Base-by-base conservation (phyloP, 2,329 filamentous ascomycete genomes). In the Elsinoe perseae region DNA sequence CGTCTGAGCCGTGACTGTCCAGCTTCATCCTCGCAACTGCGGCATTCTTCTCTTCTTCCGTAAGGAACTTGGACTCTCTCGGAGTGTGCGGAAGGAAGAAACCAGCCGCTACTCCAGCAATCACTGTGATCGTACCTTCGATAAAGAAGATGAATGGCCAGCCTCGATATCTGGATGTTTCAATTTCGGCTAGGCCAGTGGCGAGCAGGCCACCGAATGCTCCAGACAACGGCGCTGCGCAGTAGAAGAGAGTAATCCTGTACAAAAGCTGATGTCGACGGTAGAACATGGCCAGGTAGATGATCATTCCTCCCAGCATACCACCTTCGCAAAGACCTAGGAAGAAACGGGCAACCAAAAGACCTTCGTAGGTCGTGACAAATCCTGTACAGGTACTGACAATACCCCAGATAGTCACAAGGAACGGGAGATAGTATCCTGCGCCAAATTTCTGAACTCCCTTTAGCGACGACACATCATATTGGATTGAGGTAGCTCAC, bases 101-200 rank as follows among this genome's bases (percentile, higher is more conserved):
- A 66, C 75, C 85, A 1, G 80, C 75, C 2, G 80, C 62, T 3
- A 77, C 64, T 0, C 79, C 78, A 1, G 81, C 73, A 4, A 79
- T 55, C 2, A 84, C 66, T 7, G 78, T 80, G 1, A 83, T 81
- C 2, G 80, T 66, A 4, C 82, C 83, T 67, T 86, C 82, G 18
- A 70, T 65, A 60, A 68, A 66, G 62, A 67, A 71, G 43, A 66
- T 66, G 59, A 66, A 71, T 0, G 68, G 69, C 72, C 72, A 74
- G 44, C 66, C 66, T 36, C 68, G 63, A 60, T 75, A 75, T 1
- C 64, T 65, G 1, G 64, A 61, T 42, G 65, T 67, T 21, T 68
- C 57, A 16, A 75, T 75, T 56, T 68, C 62, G 0, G 70, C 71
- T 27, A 75, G 62, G 12, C 72, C 73, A 9, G 70, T 71, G 1